phyloP scores from a whole-genome alignment of 2,329 filamentous ascomycete species.

The Lachnellula suecica region DNA sequence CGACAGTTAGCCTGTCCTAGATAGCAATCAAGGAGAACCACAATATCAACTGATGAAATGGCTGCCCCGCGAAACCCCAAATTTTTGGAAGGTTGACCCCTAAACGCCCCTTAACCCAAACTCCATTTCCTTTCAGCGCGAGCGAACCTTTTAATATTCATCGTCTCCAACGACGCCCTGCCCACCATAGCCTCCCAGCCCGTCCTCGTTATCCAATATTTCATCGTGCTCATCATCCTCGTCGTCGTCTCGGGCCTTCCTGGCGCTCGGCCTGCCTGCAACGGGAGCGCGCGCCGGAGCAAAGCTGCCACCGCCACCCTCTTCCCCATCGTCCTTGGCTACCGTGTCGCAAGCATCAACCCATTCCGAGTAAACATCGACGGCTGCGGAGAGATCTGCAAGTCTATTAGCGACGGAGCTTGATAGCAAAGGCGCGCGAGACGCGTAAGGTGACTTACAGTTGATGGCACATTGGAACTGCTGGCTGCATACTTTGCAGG shows the following conservation, averaged over 20 bases:
- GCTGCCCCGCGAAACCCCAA: neutral
- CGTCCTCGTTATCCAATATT: constrained; percentile 42
- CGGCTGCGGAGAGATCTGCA: constrained; percentile 80
- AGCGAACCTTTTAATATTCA: constrained; percentile 49
- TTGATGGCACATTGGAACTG: constrained; percentile 91
- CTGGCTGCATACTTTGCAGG: constrained; percentile 92
- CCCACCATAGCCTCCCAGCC: constrained; percentile 50
- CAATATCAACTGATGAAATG: neutral
- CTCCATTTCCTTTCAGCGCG: constrained; percentile 12
- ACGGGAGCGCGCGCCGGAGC: constrained; percentile 23
- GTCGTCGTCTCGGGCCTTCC: constrained; percentile 25
- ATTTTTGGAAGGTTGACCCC: constrained; percentile 10
- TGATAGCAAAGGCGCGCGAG: constrained; percentile 11
- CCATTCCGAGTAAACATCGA: constrained; percentile 98
- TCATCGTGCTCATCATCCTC: constrained; percentile 36
- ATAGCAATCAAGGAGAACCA: neutral
- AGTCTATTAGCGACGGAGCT: neutral
- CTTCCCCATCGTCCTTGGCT: constrained; percentile 57
- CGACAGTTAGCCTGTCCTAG: neutral
- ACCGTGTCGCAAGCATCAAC: constrained; percentile 87
- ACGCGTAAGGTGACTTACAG: constrained; percentile 60
- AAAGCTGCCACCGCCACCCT: constrained; percentile 27
- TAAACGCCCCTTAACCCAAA: constrained; percentile 17
- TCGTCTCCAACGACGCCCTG: constrained; percentile 55
- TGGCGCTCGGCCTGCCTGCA: constrained; percentile 15